Conservation (phyloP, 495 filamentous ascomycete genomes). For the Podospora tetraspora region DNA sequence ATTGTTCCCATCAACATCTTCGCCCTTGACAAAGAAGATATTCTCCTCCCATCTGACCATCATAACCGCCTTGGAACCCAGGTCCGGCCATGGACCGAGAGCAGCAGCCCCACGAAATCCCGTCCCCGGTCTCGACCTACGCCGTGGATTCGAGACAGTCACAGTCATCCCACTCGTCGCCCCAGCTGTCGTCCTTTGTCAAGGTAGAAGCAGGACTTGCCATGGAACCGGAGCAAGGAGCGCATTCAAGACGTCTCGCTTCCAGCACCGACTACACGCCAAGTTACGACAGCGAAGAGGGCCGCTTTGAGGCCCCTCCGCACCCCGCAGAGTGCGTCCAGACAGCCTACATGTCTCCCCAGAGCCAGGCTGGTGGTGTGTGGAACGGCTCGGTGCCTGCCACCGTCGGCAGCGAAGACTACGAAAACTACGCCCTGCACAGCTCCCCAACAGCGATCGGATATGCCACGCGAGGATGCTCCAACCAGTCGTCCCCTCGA, state of each 20-base stretch:
- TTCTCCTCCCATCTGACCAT: neutral
- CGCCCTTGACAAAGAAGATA: neutral
- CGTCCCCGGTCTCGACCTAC: neutral
- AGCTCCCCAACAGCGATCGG: slow-evolving; percentile 15
- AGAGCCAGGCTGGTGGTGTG: slow-evolving; percentile 7
- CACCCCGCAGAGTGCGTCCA: slow-evolving; percentile 10
- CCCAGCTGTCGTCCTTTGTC: slow-evolving; percentile 11
- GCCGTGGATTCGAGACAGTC: neutral
- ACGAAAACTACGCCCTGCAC: slow-evolving; percentile 28
- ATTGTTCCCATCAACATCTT: neutral
- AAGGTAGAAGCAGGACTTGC: slow-evolving; percentile 12
- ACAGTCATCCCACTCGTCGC: slow-evolving; percentile 4
- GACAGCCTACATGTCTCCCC: slow-evolving; percentile 12
- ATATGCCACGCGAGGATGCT: slow-evolving; percentile 13
- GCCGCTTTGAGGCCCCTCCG: slow-evolving; percentile 2
- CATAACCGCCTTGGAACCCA: neutral
- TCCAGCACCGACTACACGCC: slow-evolving; percentile 2
- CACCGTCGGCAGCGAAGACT: slow-evolving; percentile 19
- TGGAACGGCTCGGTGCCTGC: slow-evolving; percentile 19
- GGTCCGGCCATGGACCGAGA: neutral
- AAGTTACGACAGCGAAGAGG: slow-evolving; percentile 1
- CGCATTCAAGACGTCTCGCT: slow-evolving; percentile 6
- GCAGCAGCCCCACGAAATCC: neutral
- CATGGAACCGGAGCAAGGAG: slow-evolving; percentile 10
- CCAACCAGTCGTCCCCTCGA: slow-evolving; percentile 26